Percentiles rank a stretch among this genome's conserved stretches.
Conservation (phyloP, 2,329 filamentous ascomycete genomes). For the Phoma sp. region DNA sequence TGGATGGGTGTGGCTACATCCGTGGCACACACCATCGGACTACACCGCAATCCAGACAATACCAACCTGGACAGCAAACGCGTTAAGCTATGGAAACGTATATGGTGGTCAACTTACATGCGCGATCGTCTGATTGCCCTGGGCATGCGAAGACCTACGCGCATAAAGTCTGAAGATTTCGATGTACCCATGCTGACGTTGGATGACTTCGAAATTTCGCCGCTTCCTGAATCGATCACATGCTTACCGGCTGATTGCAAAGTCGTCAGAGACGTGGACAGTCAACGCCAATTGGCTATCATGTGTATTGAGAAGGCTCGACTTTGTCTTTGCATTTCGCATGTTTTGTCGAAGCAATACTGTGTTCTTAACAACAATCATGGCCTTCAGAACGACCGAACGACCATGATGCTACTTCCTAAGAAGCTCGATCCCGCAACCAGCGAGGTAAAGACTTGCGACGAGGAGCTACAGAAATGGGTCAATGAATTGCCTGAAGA, state of each 20-base stretch:
- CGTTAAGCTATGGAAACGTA: slow-evolving; percentile 88
- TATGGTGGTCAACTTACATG: slow-evolving; percentile 99
- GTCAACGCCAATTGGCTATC: slow-evolving; percentile 78
- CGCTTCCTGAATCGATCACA: slow-evolving; percentile 70
- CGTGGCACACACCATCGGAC: slow-evolving; percentile 87
- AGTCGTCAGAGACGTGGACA: slow-evolving; percentile 70
- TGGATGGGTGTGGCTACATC: slow-evolving; percentile 98
- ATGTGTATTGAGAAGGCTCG: slow-evolving; percentile 94
- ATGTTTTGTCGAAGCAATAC: slow-evolving; percentile 89
- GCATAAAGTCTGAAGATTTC: slow-evolving; percentile 92
- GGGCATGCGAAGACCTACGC: slow-evolving; percentile 89
- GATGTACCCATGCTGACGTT: slow-evolving; percentile 89
- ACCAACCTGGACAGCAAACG: slow-evolving; percentile 76
- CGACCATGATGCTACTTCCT: slow-evolving; percentile 86
- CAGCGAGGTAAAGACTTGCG: slow-evolving; percentile 78
- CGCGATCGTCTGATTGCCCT: slow-evolving; percentile 89
- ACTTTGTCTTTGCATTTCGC: slow-evolving; percentile 85
- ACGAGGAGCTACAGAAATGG: slow-evolving; percentile 81
- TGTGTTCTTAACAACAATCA: slow-evolving; percentile 87
- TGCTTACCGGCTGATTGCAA: slow-evolving; percentile 74
- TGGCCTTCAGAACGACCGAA: slow-evolving; percentile 70
- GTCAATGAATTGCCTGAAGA: slow-evolving; percentile 71
- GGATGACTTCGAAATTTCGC: slow-evolving; percentile 80
- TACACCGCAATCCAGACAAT: slow-evolving; percentile 83
- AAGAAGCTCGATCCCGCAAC: slow-evolving; percentile 86